These are phyloP conservation scores for Phytopythium mirpurense DNA, from an alignment of 352 stramenopile species.

Conservation along the genomic window DNA sequence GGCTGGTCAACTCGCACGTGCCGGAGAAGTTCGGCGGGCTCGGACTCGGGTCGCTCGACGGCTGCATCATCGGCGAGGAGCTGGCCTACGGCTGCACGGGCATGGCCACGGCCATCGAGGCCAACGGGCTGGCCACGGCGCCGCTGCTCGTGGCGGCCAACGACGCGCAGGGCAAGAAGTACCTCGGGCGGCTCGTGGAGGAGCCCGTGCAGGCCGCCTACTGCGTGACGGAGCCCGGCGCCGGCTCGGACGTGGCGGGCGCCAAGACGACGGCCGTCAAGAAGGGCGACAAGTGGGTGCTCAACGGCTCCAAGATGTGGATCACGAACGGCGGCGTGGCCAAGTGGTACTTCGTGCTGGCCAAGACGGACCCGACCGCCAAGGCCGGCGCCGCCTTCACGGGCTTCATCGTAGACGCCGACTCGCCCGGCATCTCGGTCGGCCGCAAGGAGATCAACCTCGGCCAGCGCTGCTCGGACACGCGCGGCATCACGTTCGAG, in stretches of 20 bases:
- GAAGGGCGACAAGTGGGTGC: slow-evolving; percentile 91
- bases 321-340: slow-evolving; percentile 92
- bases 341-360: slow-evolving; percentile 90
- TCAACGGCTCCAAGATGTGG: slow-evolving; percentile 93
- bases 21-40: slow-evolving; percentile 82
- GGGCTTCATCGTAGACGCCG: slow-evolving; percentile 86
- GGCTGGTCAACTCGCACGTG: slow-evolving; percentile 86
- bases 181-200: slow-evolving; percentile 78
- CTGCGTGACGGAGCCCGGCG: slow-evolving; percentile 89
- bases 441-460: slow-evolving; percentile 91
- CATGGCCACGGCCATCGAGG: slow-evolving; percentile 90
- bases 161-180: slow-evolving; percentile 83
- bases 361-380: slow-evolving; percentile 81
- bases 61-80: slow-evolving; percentile 86
- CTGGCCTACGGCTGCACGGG: slow-evolving; percentile 89
- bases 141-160: slow-evolving; percentile 81
- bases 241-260: slow-evolving; percentile 84
- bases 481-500: slow-evolving; percentile 88
- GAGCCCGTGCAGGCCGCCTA: slow-evolving; percentile 83
- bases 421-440: slow-evolving; percentile 81
- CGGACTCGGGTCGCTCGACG: slow-evolving; percentile 73
- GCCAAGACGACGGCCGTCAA: slow-evolving; percentile 90
- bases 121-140: slow-evolving; percentile 77
- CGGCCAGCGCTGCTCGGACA: slow-evolving; percentile 89
- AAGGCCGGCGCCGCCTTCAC: slow-evolving; percentile 83